Base-by-base conservation (phyloP, 495 filamentous ascomycete genomes). In the Aspergillus sparsus region DNA sequence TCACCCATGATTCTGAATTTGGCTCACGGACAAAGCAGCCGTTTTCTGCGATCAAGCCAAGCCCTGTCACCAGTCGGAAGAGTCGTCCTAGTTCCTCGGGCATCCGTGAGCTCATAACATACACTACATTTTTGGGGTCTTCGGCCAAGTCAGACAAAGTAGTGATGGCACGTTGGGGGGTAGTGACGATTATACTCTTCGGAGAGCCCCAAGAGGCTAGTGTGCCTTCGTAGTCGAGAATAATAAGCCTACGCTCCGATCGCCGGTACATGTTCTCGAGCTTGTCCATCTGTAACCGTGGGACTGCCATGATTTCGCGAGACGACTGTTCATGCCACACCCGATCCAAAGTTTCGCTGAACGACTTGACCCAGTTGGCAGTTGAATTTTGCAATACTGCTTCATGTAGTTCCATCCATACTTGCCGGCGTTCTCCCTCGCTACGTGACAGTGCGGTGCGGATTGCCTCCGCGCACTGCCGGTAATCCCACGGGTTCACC, bases 401-500 rank as follows among this genome's bases (percentile, higher is more conserved):
- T 34, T 86, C 72, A 63, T 89, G 84, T n/a, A 97, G 76, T 55
- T 84, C 84, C 27, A 74, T 77, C 88, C 92, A 97, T 5, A 93
- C 83, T 42, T 79, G 69, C 59, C 85, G 79, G 67, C 89, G 90
- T 73, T 96, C 89, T 35, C 82, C 82, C 39, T 84, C 82, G 13
- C 71, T 74, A 82, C 95, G 92, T 59, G 90, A 88, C 13, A 97
- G 78, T 1, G 93, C 91, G 15, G 78, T 82, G 68, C 87, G 83
- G 71, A 97, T 92, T 15, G 92, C 91, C 6, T 91, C 83, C 41
- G 90, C 89, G 62, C 90, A 93, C 65, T 89, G 85, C 3, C 86
- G 82, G 72, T 96, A 93, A 66, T 96, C 90, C 93, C 93, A 97
- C 8, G 93, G 93, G 67, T 97, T 97, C 57, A 96, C 89, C 7